Percentiles rank a stretch among this genome's conserved stretches.
phyloP scores from a whole-genome alignment of 345 rosid genomes.

The Eutrema yunnanense region DNA sequence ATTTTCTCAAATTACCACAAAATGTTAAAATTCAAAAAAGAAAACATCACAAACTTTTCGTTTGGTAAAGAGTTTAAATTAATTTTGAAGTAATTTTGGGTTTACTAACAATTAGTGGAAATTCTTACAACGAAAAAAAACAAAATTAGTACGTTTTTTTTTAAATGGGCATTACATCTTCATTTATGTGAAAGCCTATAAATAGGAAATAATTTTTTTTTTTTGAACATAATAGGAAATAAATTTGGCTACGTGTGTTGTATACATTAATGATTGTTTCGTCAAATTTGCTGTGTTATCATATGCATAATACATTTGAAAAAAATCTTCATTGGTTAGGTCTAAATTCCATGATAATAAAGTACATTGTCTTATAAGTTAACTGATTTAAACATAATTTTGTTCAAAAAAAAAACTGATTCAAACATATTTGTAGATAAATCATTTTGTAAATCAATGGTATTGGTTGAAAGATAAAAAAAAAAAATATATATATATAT shows the following conservation, averaged over 20 bases:
- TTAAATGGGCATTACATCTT: not conserved
- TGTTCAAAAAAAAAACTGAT: too few species aligned
- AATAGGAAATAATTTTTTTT: not conserved
- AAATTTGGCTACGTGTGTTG: conserved; percentile 2
- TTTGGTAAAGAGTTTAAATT: not conserved
- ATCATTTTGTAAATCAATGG: not conserved
- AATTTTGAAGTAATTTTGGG: not conserved
- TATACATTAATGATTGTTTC: not conserved
- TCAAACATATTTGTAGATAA: not conserved
- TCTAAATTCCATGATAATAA: not conserved
- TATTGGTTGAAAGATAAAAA: not conserved
- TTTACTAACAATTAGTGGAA: not conserved
- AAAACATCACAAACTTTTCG: not conserved
- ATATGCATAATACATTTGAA: not conserved
- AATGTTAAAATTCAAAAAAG: not conserved
- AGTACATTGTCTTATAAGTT: not conserved
- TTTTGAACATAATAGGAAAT: too few species aligned
- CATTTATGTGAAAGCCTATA: not conserved
- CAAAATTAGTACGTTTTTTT: not conserved
- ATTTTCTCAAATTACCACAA: too few species aligned
- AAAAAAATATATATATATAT: not conserved
- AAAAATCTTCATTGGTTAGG: not conserved
- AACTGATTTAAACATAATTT: too few species aligned
- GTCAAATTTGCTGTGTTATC: not conserved
- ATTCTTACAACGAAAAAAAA: not conserved